phyloP scores from a whole-genome alignment of 495 filamentous ascomycete species.

The Diplogelasinospora grovesii region DNA sequence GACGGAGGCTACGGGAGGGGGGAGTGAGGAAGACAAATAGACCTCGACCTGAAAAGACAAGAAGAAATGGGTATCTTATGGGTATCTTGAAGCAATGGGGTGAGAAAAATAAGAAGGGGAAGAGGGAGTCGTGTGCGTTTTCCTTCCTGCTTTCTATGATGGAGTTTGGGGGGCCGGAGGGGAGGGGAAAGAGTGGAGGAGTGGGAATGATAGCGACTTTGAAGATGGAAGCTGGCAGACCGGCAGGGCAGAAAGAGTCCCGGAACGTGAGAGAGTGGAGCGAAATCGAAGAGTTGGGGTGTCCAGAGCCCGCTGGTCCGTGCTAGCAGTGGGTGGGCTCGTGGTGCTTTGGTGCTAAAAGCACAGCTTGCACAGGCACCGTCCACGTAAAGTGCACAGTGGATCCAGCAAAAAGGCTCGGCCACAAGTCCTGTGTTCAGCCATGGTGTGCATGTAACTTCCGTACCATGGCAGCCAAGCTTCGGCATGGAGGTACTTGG shows the following conservation, averaged over 20 bases:
- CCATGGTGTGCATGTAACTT: no score
- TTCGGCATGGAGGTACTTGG: no score
- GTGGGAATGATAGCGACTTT: constrained; percentile 28
- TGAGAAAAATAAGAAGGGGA: constrained; percentile 23
- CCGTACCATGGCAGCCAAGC: no score
- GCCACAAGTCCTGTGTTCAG: no score
- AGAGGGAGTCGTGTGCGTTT: constrained; percentile 29
- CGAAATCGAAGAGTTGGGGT: neutral
- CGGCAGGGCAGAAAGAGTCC: constrained; percentile 4
- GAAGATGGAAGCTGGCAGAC: constrained; percentile 23
- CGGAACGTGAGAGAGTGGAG: constrained; percentile 8
- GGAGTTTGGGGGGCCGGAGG: constrained; percentile 25
- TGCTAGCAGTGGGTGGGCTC: neutral
- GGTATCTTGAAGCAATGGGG: constrained; percentile 24
- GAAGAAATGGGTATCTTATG: constrained; percentile 27
- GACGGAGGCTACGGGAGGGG: constrained; percentile 16
- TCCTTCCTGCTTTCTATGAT: constrained; percentile 26
- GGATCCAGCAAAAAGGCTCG: no score
- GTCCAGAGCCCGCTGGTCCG: constrained; percentile 10
- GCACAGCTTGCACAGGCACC: neutral
- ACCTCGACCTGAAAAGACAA: constrained; percentile 15
- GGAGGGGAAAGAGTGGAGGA: constrained; percentile 36
- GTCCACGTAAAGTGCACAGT: neutral
- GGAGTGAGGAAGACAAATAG: neutral
- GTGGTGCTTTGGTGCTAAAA: no score